These are phyloP conservation scores for Ensete glaucum DNA, from an alignment of 176 grass and related monocot species.

Conservation along the genomic window DNA sequence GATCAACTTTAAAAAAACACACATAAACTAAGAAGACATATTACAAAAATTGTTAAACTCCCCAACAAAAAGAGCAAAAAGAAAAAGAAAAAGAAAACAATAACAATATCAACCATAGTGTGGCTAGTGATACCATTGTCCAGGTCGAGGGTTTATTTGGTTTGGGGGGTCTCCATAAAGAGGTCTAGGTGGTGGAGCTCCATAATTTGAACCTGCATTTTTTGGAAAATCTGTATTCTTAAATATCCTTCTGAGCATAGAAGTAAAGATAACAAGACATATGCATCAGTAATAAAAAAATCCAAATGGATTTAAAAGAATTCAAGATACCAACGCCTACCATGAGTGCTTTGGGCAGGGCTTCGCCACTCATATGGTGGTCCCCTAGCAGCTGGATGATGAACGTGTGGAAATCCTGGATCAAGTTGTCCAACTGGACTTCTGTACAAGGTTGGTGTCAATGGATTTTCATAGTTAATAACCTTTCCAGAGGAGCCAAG, in stretches of 20 bases:
- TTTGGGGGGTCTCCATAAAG: constrained; percentile 5
- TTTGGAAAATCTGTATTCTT: not conserved
- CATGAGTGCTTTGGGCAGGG: constrained; percentile 21
- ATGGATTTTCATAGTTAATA: constrained; percentile 14
- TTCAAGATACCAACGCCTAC: constrained; percentile 9
- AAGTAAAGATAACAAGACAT: not conserved
- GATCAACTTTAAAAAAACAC: not conserved
- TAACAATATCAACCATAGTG: not conserved
- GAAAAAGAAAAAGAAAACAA: not conserved
- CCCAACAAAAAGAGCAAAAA: not conserved
- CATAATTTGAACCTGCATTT: constrained; percentile 1
- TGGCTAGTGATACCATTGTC: constrained; percentile 19
- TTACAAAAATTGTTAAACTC: not conserved
- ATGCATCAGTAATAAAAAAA: too few relatives aligned
- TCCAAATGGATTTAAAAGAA: constrained; percentile 6
- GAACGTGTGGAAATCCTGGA: constrained; percentile 11
- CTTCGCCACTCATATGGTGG: constrained; percentile 15
- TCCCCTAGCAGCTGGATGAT: constrained; percentile 5
- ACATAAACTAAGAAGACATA: not conserved
- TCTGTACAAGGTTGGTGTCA: constrained; percentile 12
- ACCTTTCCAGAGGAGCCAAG: constrained; percentile 20
- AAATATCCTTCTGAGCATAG: constrained; percentile 1
- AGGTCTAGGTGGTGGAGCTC: constrained; percentile 14
- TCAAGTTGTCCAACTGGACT: constrained; percentile 1
- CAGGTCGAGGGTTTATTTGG: constrained; percentile 2